phyloP scores from a whole-genome alignment of 192 early-diverging fungal genomes.

The Globomyces pollinis-pini region DNA sequence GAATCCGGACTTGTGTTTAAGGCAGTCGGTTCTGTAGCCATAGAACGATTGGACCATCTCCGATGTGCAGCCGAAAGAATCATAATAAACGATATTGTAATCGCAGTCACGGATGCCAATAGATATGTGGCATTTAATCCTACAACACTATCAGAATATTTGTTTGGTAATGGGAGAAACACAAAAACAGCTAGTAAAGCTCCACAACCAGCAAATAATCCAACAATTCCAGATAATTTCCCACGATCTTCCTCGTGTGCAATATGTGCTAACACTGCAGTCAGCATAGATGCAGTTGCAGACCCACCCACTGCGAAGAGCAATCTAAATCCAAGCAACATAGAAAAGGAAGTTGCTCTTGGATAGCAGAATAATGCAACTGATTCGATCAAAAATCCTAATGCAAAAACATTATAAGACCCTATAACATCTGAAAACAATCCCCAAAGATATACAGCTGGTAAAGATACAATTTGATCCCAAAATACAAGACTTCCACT shows the following conservation, averaged over 20 bases:
- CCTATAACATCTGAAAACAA: slow-evolving; percentile 40
- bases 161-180: slow-evolving; percentile 39
- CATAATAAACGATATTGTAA: slow-evolving; percentile 31
- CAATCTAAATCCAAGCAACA: slow-evolving; percentile 49
- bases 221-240: slow-evolving; percentile 46
- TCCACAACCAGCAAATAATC: slow-evolving; percentile 52
- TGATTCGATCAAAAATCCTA: slow-evolving; percentile 45
- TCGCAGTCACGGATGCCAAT: slow-evolving; percentile 31
- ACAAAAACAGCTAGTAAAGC: slow-evolving; percentile 47
- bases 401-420: slow-evolving; percentile 42
- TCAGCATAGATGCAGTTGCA: slow-evolving; percentile 58
- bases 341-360: slow-evolving; percentile 43
- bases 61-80: not conserved
- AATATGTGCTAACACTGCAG: slow-evolving; percentile 51
- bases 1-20: not conserved
- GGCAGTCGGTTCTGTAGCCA: not conserved
- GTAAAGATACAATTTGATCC: slow-evolving; percentile 45
- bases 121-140: slow-evolving; percentile 31
- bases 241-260: slow-evolving; percentile 19
- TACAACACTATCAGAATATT: slow-evolving; percentile 15
- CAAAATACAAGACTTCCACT: slow-evolving; percentile 40
- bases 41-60: no score
- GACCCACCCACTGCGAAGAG: slow-evolving; percentile 64
- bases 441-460: slow-evolving; percentile 43
- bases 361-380: slow-evolving; percentile 44